Evolutionary conservation across 1,284 basidiomycete genomes (phyloP).

Genomic region (Naganishia albida): DNA sequence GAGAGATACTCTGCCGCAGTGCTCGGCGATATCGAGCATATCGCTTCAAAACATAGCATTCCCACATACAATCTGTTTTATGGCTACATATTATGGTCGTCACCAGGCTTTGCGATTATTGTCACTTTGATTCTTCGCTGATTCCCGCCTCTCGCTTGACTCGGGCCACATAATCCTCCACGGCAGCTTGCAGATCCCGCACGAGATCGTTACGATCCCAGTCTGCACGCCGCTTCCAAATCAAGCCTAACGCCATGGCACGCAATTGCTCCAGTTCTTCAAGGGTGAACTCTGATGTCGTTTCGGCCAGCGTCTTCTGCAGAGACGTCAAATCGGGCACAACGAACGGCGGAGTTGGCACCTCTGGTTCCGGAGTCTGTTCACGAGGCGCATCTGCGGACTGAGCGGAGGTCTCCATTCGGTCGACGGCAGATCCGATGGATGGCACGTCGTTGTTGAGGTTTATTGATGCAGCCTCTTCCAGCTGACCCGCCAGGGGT

Average conservation of each 20-base stretch:
- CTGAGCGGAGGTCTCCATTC: not conserved
- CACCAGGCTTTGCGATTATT: not conserved
- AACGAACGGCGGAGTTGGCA: constrained; percentile 45
- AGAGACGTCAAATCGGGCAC: constrained; percentile 42
- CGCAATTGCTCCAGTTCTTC: constrained; percentile 93
- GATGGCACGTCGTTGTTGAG: not conserved
- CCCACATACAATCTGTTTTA: not conserved
- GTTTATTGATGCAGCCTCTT: constrained; percentile 17
- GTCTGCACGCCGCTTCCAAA: constrained; percentile 76
- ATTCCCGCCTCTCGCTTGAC: constrained; percentile 19
- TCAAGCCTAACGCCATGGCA: constrained; percentile 72
- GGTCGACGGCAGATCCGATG: not conserved
- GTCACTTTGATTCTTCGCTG: not conserved
- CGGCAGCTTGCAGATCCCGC: constrained; percentile 55
- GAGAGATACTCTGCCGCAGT: no score
- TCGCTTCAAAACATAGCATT: no score
- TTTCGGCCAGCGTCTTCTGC: constrained; percentile 33
- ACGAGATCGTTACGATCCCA: constrained; percentile 79
- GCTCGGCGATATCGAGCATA: no score
- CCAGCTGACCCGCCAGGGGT: constrained; percentile 17
- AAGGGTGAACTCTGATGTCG: constrained; percentile 66
- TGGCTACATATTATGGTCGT: not conserved
- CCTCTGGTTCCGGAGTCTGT: constrained; percentile 31
- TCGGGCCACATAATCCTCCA: constrained; percentile 6
- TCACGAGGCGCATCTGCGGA: not conserved